Evolutionary conservation across 352 stramenopile genomes (phyloP).

Genomic region (Elongisporangium prolatum): DNA sequence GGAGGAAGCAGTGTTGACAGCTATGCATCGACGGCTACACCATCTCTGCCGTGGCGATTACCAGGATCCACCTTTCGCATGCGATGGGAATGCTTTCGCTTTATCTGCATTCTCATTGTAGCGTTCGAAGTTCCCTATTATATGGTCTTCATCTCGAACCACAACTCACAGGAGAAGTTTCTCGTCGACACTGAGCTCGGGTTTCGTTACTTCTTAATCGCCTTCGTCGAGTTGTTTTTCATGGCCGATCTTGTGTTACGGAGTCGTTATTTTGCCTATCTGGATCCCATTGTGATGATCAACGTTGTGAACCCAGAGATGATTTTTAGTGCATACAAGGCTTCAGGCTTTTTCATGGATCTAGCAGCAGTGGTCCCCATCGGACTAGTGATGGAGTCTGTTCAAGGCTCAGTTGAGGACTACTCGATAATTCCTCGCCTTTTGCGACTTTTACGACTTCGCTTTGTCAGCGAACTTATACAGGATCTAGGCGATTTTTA

Average conservation of each 20-base stretch:
- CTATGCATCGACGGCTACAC: slow-evolving; percentile 1
- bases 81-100: slow-evolving; percentile 38
- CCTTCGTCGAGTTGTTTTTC: slow-evolving; percentile 54
- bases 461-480: slow-evolving; percentile 29
- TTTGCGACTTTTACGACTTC: slow-evolving; percentile 43
- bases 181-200: slow-evolving; percentile 23
- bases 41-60: slow-evolving; percentile 25
- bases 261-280: slow-evolving; percentile 42
- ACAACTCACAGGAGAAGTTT: slow-evolving; percentile 44
- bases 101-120: slow-evolving; percentile 43
- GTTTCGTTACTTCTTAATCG: slow-evolving; percentile 22
- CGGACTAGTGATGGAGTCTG: slow-evolving; percentile 35
- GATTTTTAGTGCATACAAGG: slow-evolving; percentile 59
- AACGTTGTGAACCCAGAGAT: slow-evolving; percentile 42
- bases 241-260: slow-evolving; percentile 38
- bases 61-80: slow-evolving; percentile 49
- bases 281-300: slow-evolving; percentile 60
- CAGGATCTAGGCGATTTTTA: slow-evolving; percentile 55
- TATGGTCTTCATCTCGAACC: slow-evolving; percentile 53
- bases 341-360: slow-evolving; percentile 50
- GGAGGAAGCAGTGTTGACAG: slow-evolving; percentile 3
- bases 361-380: slow-evolving; percentile 43
- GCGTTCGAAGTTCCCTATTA: slow-evolving; percentile 73
- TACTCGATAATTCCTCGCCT: slow-evolving; percentile 43
- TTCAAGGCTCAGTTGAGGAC: slow-evolving; percentile 16